Conservation (phyloP, 2,329 filamentous ascomycete species). For the Elsinoe necatrix region DNA sequence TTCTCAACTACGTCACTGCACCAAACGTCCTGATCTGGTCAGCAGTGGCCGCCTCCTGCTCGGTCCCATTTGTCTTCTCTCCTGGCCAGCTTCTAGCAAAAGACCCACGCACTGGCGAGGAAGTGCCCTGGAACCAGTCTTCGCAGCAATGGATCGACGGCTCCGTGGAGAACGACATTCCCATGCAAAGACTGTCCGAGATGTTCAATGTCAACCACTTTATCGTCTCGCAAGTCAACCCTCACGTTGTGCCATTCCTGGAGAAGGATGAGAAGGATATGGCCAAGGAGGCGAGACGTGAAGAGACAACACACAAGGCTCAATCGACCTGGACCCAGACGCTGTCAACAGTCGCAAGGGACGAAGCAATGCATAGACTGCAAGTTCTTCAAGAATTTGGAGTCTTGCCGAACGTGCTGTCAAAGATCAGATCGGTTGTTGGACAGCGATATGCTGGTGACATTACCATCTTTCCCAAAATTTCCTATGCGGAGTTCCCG, state of each 20-base stretch:
- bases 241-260: slow-evolving; percentile 82
- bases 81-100: slow-evolving; percentile 74
- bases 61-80: slow-evolving; percentile 78
- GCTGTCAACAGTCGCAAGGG: slow-evolving; percentile 64
- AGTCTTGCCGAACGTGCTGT: slow-evolving; percentile 67
- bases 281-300: slow-evolving; percentile 19
- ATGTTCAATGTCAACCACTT: slow-evolving; percentile 99
- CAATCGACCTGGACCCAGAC: slow-evolving; percentile 55
- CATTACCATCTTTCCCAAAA: slow-evolving; percentile 83
- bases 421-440: slow-evolving; percentile 61
- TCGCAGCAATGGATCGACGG: slow-evolving; percentile 87
- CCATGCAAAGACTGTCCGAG: slow-evolving; percentile 79
- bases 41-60: slow-evolving; percentile 90
- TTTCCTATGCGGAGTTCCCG: slow-evolving; percentile 64
- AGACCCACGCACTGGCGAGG: slow-evolving; percentile 68
- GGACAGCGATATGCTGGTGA: slow-evolving; percentile 90
- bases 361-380: slow-evolving; percentile 71
- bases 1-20: slow-evolving; percentile 88
- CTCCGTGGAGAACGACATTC: slow-evolving; percentile 87
- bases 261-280: slow-evolving; percentile 55
- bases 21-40: slow-evolving; percentile 96
- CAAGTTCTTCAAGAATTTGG: slow-evolving; percentile 73
- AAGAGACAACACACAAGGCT: slow-evolving; percentile 25
- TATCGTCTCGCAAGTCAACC: slow-evolving; percentile 94
- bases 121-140: slow-evolving; percentile 75